These are phyloP conservation scores for Colletotrichum tabaci DNA, from an alignment of 2,329 filamentous ascomycete genomes.

Conservation along the genomic window DNA sequence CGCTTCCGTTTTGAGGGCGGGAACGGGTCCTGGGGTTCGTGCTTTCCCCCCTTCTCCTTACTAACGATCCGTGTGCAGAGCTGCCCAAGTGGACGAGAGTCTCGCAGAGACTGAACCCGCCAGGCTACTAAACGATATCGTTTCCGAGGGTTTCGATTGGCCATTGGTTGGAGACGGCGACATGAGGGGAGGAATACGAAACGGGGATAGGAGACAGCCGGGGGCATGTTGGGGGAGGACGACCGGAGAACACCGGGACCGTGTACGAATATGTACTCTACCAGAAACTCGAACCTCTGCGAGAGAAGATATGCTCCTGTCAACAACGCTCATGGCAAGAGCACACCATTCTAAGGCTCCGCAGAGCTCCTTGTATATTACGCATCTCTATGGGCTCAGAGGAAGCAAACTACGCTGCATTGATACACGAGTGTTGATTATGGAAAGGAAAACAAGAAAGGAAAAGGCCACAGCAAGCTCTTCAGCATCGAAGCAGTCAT, in stretches of 20 bases:
- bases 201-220: too few relatives aligned
- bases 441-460: background rate
- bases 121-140: slow-evolving; percentile 81
- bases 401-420: background rate
- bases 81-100: slow-evolving; percentile 95
- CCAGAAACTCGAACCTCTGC: background rate
- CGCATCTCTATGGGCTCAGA: slow-evolving; percentile 9
- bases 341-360: slow-evolving; percentile 3
- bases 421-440: background rate
- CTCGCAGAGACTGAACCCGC: slow-evolving; percentile 93
- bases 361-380: slow-evolving; percentile 33
- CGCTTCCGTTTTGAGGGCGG: background rate
- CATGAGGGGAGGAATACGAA: too few relatives aligned
- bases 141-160: background rate
- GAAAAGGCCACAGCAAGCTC: background rate
- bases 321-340: background rate
- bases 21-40: background rate
- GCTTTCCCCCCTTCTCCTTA: background rate
- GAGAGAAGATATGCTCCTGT: background rate
- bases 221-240: background rate
- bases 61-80: slow-evolving; percentile 64
- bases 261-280: slow-evolving; percentile 26
- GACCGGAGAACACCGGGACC: background rate
- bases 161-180: background rate
- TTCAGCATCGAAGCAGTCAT: background rate